Evolutionary conservation across 768 basidiomycete genomes (phyloP), one percentile per base, ranked within the genome.

Genomic region (Mycena vitilis): DNA sequence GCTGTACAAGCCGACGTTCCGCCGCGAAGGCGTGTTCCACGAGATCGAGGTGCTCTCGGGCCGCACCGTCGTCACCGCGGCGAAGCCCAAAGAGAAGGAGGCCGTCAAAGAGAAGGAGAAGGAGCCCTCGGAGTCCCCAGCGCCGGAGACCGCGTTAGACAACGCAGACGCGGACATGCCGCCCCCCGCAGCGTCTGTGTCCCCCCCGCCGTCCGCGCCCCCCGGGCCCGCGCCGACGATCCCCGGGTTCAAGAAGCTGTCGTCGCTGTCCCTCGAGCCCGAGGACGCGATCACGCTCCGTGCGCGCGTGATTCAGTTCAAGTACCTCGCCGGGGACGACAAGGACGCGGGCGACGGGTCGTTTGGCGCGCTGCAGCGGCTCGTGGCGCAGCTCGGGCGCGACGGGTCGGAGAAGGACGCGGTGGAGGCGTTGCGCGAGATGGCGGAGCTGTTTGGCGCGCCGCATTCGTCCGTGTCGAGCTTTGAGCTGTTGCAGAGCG

Each of bases 11-110:
- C 92, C 95, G 20, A 90, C 92, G 0, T 95, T 99, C 85, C 89
- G 94, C 23, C 87, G 96, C 36, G 97, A 99, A 80, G 98, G 98
- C 11, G 98, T 99, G 36, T 91, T 98, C 78, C 94, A 98, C 78
- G 98, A 99, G 77, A 90, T 99, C 44, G 95, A 96, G 71, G 78
- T 82, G 11, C 81, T 96, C 36, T 91, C 95, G 9, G 85, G 85
- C 15, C 87, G 91, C 57, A 75, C 85, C 10, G 81, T 97, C 42
- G 82, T 86, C 6, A 83, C 88, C 0, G 51, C 68, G n/a, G 73
- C 83, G 16, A 89, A 86, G 73, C 63, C 83, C 16, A 23, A 37
- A 6, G 80, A 78, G 69, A 63, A 67, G 1, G 85, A 84, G 72
- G 82, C 84, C 30, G 12, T 22, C 12, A 85, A 83, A 71, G 82